Conservation (phyloP, 495 filamentous ascomycete genomes). For the Cercophora scortea region DNA sequence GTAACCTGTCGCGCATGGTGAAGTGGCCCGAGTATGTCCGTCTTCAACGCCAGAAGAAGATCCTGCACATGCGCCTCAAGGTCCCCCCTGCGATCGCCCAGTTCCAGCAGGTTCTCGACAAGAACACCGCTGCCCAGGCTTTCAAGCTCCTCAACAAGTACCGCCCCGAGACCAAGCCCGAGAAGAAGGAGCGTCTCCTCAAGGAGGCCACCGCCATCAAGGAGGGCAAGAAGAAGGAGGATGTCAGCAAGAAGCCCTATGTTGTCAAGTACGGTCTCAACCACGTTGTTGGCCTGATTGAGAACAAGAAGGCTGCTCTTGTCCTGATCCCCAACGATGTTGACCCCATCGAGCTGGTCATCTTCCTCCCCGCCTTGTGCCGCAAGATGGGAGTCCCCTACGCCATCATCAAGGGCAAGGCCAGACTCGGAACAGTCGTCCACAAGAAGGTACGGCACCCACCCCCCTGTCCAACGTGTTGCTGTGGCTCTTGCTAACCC, state of each 20-base stretch:
- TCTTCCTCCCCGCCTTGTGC: slow-evolving; percentile 98
- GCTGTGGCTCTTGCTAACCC: slow-evolving; percentile 14
- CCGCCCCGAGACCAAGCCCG: slow-evolving; percentile 95
- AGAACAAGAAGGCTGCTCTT: slow-evolving; percentile 99
- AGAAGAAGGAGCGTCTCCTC: slow-evolving; percentile 99
- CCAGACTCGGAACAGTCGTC: slow-evolving; percentile 94
- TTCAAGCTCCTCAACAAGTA: slow-evolving; percentile 99
- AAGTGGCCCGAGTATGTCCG: slow-evolving; percentile 99
- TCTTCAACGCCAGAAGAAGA: slow-evolving; percentile 99
- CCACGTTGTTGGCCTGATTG: slow-evolving; percentile 98
- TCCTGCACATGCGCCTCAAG: slow-evolving; percentile 97
- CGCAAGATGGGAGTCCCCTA: slow-evolving; percentile 99
- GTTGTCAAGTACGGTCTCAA: slow-evolving; percentile 99
- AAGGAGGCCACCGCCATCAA: slow-evolving; percentile 95
- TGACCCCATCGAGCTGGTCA: slow-evolving; percentile 98
- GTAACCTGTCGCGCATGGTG: slow-evolving; percentile 98
- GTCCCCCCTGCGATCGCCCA: slow-evolving; percentile 96
- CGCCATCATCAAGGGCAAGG: slow-evolving; percentile 99
- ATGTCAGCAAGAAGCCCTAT: slow-evolving; percentile 99
- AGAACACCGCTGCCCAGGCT: slow-evolving; percentile 90
- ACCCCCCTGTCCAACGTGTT: background rate
- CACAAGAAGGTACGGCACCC: slow-evolving; percentile 86
- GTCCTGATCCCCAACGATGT: slow-evolving; percentile 99
- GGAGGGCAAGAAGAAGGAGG: slow-evolving; percentile 99
- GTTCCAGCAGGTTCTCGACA: slow-evolving; percentile 96